Conservation (phyloP, 257 asterid genomes). For the Misopates orontium region DNA sequence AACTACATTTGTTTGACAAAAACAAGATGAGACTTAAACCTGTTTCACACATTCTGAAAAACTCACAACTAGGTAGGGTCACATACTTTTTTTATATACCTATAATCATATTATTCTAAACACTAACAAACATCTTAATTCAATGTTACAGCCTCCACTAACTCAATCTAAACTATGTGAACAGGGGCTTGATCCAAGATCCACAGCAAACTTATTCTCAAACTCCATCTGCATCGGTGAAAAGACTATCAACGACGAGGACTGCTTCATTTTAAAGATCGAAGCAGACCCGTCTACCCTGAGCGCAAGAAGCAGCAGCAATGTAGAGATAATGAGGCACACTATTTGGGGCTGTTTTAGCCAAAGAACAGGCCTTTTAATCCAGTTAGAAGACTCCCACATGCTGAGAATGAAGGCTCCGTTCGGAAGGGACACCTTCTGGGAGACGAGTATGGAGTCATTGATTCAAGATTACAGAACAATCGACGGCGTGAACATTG, state of each 20-base stretch:
- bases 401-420: slow-evolving; percentile 10
- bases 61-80: too few relatives aligned
- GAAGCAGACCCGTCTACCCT: slow-evolving; percentile 11
- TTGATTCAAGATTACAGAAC: slow-evolving; percentile 20
- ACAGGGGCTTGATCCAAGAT: slow-evolving; percentile 25
- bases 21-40: too few relatives aligned
- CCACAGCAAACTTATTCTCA: slow-evolving; percentile 17
- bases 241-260: slow-evolving; percentile 9
- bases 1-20: too few relatives aligned
- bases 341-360: slow-evolving; percentile 21
- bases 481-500: slow-evolving; percentile 21
- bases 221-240: slow-evolving; percentile 19
- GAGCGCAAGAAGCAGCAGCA: slow-evolving; percentile 8
- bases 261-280: slow-evolving; percentile 26
- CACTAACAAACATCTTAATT: not conserved
- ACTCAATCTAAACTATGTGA: not conserved
- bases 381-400: slow-evolving; percentile 25
- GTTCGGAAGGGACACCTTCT: slow-evolving; percentile 10
- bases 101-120: not conserved
- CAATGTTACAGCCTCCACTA: not conserved
- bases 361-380: slow-evolving; percentile 22
- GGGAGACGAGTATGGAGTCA: slow-evolving; percentile 25
- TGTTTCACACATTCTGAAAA: too few relatives aligned
- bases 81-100: too few relatives aligned
- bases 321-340: slow-evolving; percentile 21